Evolutionary conservation across 2,329 filamentous ascomycete species (phyloP).

Genomic region (Pseudogymnoascus sp.): DNA sequence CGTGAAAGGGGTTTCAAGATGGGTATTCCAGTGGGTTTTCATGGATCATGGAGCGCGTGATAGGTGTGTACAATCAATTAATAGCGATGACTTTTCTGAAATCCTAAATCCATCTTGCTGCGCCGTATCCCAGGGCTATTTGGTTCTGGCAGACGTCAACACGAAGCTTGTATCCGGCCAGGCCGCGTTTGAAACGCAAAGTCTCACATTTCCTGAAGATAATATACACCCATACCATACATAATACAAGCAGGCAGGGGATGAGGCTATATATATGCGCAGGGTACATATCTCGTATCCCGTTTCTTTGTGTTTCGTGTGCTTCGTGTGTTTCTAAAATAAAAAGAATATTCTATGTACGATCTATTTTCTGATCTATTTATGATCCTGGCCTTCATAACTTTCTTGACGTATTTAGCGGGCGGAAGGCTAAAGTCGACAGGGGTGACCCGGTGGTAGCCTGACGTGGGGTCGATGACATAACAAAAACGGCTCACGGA

Average conservation of each 20-base stretch:
- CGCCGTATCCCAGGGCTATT: background rate
- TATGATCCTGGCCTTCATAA: background rate
- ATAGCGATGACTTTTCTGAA: background rate
- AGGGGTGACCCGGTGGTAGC: background rate
- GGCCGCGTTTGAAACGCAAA: background rate
- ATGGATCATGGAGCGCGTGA: background rate
- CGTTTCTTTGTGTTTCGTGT: background rate
- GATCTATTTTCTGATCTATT: background rate
- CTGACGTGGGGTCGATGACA: conserved; percentile 6
- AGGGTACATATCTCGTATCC: background rate
- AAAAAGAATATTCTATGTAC: background rate
- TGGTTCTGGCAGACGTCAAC: background rate
- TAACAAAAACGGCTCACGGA: background rate
- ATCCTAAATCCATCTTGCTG: background rate
- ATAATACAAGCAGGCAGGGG: background rate
- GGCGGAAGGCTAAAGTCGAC: conserved; percentile 4
- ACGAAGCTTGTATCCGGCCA: background rate
- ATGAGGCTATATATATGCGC: background rate
- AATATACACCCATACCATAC: background rate
- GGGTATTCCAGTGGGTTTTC: background rate
- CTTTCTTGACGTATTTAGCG: conserved; percentile 8
- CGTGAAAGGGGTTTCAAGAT: background rate
- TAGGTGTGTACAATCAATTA: background rate
- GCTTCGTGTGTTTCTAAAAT: background rate
- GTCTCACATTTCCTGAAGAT: background rate